Evolutionary conservation across 2,329 filamentous ascomycete species (phyloP).

Genomic region (Botryotinia convoluta): DNA sequence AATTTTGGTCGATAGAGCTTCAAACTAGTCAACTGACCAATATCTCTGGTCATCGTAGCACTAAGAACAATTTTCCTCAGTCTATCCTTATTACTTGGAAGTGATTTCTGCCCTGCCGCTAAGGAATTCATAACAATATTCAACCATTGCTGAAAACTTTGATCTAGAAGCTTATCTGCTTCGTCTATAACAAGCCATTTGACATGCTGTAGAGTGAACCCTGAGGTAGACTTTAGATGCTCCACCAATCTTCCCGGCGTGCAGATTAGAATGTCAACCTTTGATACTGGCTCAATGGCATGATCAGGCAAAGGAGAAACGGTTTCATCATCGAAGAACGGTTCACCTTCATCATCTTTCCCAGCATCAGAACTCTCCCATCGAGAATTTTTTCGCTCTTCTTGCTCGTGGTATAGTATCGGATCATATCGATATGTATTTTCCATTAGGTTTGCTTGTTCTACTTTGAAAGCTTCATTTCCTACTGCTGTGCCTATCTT

Average conservation of each 20-base stretch:
- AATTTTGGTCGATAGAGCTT: slow-evolving; percentile 71
- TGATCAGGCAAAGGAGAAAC: slow-evolving; percentile 54
- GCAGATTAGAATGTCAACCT: slow-evolving; percentile 84
- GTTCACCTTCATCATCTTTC: slow-evolving; percentile 43
- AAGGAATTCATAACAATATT: slow-evolving; percentile 66
- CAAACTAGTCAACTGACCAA: slow-evolving; percentile 74
- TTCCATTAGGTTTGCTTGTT: slow-evolving; percentile 61
- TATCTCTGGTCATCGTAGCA: slow-evolving; percentile 86
- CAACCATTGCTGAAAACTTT: slow-evolving; percentile 92
- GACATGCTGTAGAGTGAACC: slow-evolving; percentile 74
- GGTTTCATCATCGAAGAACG: slow-evolving; percentile 38
- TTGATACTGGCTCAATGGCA: slow-evolving; percentile 63
- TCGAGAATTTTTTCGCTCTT: slow-evolving; percentile 42
- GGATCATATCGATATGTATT: slow-evolving; percentile 68
- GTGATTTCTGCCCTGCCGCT: slow-evolving; percentile 25
- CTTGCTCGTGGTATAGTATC: slow-evolving; percentile 49
- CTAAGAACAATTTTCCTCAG: slow-evolving; percentile 83
- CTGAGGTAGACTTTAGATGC: slow-evolving; percentile 78
- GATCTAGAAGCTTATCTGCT: slow-evolving; percentile 85
- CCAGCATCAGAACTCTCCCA: slow-evolving; percentile 48
- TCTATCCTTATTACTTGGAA: slow-evolving; percentile 4
- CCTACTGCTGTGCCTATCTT: slow-evolving; percentile 81
- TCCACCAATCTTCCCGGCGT: slow-evolving; percentile 91
- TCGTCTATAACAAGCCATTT: slow-evolving; percentile 92
- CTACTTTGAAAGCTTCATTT: slow-evolving; percentile 67